Conservation (phyloP, 441 rosid species). For the Gossypium schwendimanii region DNA sequence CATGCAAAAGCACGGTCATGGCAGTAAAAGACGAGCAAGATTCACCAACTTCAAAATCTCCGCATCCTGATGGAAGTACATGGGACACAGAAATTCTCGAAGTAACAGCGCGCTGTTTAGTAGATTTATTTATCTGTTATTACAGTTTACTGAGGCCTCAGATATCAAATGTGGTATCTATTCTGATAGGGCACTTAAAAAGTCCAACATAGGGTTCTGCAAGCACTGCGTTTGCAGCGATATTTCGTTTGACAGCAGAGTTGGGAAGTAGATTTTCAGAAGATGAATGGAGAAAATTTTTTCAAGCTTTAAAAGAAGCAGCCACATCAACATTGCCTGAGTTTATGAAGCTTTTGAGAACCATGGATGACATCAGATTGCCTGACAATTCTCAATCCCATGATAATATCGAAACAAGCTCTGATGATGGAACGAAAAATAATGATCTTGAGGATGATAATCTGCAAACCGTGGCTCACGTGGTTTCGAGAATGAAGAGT, state of each 20-base stretch:
- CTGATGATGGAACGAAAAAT: conserved; percentile 50
- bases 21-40: conserved; percentile 34
- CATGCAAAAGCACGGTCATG: conserved; percentile 37
- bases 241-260: conserved; percentile 59
- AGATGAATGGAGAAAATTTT: conserved; percentile 74
- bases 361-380: conserved; percentile 57
- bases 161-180: conserved; percentile 49
- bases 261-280: conserved; percentile 61
- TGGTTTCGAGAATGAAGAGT: conserved; percentile 75
- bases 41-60: conserved; percentile 34
- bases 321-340: conserved; percentile 54
- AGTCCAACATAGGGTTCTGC: conserved; percentile 81
- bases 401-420: conserved; percentile 44
- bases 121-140: conserved; percentile 61
- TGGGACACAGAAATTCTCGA: conserved; percentile 85
- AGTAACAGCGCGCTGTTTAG: conserved; percentile 62
- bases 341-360: conserved; percentile 66
- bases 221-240: conserved; percentile 64
- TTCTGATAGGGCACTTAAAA: conserved; percentile 64
- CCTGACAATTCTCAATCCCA: conserved; percentile 28
- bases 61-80: conserved; percentile 40
- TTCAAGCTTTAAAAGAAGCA: conserved; percentile 66
- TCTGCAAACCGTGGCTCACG: conserved; percentile 71
- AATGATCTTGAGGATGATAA: conserved; percentile 67
- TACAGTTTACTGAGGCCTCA: conserved; percentile 56